Percentiles rank a stretch among this genome's conserved stretches.
Evolutionary conservation across 306 rosid species (phyloP).

Genomic region (Trifolium repens): DNA sequence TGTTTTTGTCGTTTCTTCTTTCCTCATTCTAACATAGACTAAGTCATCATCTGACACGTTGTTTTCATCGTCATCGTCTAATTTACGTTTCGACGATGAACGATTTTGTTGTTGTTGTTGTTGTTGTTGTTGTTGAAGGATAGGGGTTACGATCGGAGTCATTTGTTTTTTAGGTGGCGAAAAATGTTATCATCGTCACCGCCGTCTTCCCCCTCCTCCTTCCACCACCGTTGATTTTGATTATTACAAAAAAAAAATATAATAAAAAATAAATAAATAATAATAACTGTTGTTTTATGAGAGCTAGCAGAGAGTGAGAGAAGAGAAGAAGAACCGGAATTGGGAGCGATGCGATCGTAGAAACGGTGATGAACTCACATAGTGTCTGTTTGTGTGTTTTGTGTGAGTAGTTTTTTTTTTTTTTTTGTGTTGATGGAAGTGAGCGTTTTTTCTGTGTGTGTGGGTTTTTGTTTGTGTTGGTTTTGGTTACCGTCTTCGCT

Average conservation of each 20-base stretch:
- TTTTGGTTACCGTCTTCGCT: background rate
- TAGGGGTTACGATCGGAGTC: conserved; percentile 64
- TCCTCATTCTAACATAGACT: conserved; percentile 72
- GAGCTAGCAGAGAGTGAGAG: background rate
- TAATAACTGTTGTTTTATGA: background rate
- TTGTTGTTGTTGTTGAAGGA: conserved; percentile 56
- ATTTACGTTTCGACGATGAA: conserved; percentile 71
- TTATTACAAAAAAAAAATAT: background rate
- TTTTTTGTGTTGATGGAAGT: too few species aligned
- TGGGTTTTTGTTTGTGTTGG: background rate
- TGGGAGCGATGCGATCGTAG: background rate
- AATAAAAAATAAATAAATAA: background rate
- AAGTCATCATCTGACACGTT: conserved; percentile 46
- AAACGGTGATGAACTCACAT: background rate
- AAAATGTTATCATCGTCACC: conserved; percentile 4
- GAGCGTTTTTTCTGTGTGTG: background rate
- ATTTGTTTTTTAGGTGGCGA: conserved; percentile 55
- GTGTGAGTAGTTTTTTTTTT: background rate
- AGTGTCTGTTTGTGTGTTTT: background rate
- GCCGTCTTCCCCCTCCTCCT: background rate
- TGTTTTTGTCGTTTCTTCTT: conserved; percentile 57
- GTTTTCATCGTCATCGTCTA: conserved; percentile 54
- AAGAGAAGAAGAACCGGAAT: background rate
- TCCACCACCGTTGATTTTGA: background rate
- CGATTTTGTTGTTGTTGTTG: conserved; percentile 58